Conservation (phyloP, 441 rosid genomes). For the Lepidium campestre region DNA sequence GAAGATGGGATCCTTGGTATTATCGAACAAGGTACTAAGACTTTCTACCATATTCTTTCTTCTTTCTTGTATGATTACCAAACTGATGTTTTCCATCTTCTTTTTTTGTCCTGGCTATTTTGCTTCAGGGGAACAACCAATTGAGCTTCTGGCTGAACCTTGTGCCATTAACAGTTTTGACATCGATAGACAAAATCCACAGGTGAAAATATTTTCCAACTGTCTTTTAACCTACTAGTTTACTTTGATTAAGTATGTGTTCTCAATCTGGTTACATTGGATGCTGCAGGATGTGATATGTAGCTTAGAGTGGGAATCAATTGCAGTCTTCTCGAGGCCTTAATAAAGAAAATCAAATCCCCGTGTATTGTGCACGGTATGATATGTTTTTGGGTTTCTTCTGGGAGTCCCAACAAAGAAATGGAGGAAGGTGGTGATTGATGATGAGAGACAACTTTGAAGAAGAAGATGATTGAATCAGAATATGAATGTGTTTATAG, state of each 20-base stretch:
- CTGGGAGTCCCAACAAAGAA: not conserved
- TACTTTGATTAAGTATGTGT: not conserved
- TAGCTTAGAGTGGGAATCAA: slow-evolving; percentile 88
- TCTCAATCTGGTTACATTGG: not conserved
- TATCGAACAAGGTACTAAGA: slow-evolving; percentile 60
- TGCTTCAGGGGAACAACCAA: slow-evolving; percentile 59
- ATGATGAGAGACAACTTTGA: not conserved
- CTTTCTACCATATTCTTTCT: not conserved
- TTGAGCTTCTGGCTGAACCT: slow-evolving; percentile 81
- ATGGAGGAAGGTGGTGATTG: not conserved
- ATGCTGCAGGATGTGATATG: slow-evolving; percentile 74
- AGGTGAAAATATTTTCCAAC: slow-evolving; percentile 34
- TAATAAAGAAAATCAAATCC: not conserved
- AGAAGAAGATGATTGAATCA: not conserved
- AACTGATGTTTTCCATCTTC: not conserved
- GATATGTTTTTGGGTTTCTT: not conserved
- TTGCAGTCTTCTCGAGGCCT: slow-evolving; percentile 62
- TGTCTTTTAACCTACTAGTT: not conserved
- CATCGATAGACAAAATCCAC: slow-evolving; percentile 75
- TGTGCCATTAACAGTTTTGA: slow-evolving; percentile 93
- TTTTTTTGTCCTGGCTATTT: not conserved
- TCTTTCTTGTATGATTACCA: not conserved
- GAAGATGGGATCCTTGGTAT: slow-evolving; percentile 93
- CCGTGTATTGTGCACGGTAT: not conserved
- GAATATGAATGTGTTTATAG: slow-evolving; percentile 9